Percentiles rank a stretch among this genome's conserved stretches.
Conservation (phyloP, 495 filamentous ascomycete species). For the Filosporella fistucella region DNA sequence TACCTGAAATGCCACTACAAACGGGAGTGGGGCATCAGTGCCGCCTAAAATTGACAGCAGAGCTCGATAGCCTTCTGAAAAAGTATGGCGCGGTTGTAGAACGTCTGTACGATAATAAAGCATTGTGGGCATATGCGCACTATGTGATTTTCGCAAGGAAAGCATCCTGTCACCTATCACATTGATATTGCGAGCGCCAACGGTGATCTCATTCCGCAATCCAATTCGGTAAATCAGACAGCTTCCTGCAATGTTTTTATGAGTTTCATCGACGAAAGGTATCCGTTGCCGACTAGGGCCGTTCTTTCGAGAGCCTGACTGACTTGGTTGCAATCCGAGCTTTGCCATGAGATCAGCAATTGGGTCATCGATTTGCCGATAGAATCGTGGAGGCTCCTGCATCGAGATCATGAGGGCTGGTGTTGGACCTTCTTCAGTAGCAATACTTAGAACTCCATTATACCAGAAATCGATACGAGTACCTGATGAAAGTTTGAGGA, state of each 20-base stretch:
- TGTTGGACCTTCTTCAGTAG: constrained; percentile 24
- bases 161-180: neutral
- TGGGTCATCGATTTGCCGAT: constrained; percentile 15
- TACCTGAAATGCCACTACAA: constrained; percentile 34
- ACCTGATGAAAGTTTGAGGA: constrained; percentile 21
- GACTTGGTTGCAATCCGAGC: constrained; percentile 6
- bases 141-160: constrained; percentile 13
- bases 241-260: constrained; percentile 20
- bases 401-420: constrained; percentile 33
- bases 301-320: constrained; percentile 10
- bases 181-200: neutral
- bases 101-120: neutral
- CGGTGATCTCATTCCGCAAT: neutral
- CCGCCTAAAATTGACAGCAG: neutral
- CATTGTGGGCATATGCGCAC: neutral
- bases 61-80: neutral
- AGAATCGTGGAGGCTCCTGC: constrained; percentile 21
- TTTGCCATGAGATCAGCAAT: constrained; percentile 15
- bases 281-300: constrained; percentile 31
- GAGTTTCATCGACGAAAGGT: constrained; percentile 18
- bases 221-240: constrained; percentile 27
- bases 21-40: neutral
- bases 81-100: neutral
- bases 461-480: constrained; percentile 35
- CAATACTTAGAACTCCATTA: constrained; percentile 29